These are phyloP conservation scores for Candida sojae DNA, from an alignment of 1,139 yeast species.

Conservation along the genomic window DNA sequence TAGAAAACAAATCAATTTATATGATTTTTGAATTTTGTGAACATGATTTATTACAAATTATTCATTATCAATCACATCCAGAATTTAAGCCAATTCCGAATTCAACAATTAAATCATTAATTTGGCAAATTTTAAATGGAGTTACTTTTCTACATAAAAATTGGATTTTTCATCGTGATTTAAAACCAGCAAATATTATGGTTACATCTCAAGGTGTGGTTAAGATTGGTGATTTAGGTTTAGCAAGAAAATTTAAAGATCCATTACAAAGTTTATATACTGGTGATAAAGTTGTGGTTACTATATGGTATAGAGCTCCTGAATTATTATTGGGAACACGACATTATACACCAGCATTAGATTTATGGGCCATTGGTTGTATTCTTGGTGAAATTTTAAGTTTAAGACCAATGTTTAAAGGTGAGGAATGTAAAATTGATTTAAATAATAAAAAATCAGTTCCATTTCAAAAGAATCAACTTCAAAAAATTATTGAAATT, in stretches of 20 bases:
- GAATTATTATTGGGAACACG: slow-evolving; percentile 88
- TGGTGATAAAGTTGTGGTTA: slow-evolving; percentile 97
- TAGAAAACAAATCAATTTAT: slow-evolving; percentile 88
- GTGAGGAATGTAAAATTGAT: slow-evolving; percentile 96
- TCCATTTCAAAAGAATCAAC: slow-evolving; percentile 91
- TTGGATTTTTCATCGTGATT: slow-evolving; percentile 94
- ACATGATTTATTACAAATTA: slow-evolving; percentile 89
- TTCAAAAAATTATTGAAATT: slow-evolving; percentile 85
- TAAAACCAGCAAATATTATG: slow-evolving; percentile 98
- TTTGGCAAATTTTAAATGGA: slow-evolving; percentile 92
- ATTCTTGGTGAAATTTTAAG: slow-evolving; percentile 90
- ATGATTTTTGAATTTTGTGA: slow-evolving; percentile 97
- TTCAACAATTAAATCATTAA: slow-evolving; percentile 73
- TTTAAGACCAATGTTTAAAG: slow-evolving; percentile 90
- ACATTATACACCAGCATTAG: slow-evolving; percentile 94
- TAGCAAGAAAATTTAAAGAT: slow-evolving; percentile 87
- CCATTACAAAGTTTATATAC: slow-evolving; percentile 87
- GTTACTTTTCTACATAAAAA: slow-evolving; percentile 89
- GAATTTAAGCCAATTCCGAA: slow-evolving; percentile 79
- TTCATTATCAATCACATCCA: slow-evolving; percentile 92
- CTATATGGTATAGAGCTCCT: slow-evolving; percentile 98
- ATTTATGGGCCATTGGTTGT: slow-evolving; percentile 97
- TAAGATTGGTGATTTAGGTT: slow-evolving; percentile 93
- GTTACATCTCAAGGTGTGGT: slow-evolving; percentile 86
- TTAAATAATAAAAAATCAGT: slow-evolving; percentile 75